Conservation (phyloP, 805 yeast species). For the Candida ortonii region DNA sequence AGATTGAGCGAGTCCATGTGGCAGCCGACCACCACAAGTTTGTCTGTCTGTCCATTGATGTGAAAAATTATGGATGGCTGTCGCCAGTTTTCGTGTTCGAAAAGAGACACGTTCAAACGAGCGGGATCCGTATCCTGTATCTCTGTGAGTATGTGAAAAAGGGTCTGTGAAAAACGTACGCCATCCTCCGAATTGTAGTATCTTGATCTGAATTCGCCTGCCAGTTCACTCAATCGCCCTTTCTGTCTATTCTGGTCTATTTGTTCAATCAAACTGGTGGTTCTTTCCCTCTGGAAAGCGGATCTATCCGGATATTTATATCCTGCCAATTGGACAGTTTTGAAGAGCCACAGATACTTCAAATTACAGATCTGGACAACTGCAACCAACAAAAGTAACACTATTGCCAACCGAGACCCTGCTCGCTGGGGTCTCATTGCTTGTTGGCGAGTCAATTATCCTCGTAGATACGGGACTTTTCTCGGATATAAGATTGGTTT, state of each 20-base stretch:
- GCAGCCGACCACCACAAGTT: constrained; percentile 67
- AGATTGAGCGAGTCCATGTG: constrained; percentile 86
- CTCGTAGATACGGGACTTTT: too few relatives aligned
- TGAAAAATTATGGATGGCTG: constrained; percentile 74
- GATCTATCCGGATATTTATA: constrained; percentile 7
- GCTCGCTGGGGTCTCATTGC: too few relatives aligned
- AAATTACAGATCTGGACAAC: too few relatives aligned
- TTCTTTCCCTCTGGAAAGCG: constrained; percentile 1
- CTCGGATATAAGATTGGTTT: too few relatives aligned
- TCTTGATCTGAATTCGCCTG: constrained; percentile 3
- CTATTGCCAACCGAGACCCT: too few relatives aligned
- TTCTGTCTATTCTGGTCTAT: constrained; percentile 3
- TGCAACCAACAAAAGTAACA: too few relatives aligned
- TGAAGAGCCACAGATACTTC: background rate
- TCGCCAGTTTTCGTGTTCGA: constrained; percentile 65
- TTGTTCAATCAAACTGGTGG: constrained; percentile 1
- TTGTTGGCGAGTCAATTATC: too few relatives aligned
- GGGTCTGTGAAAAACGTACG: constrained; percentile 3
- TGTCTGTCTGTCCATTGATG: constrained; percentile 43
- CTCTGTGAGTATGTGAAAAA: constrained; percentile 39
- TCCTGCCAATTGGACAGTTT: constrained; percentile 5
- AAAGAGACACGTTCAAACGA: constrained; percentile 40
- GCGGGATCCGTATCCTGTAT: constrained; percentile 25
- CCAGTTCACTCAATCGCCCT: constrained; percentile 2
- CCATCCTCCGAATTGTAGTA: constrained; percentile 7